phyloP scores from a whole-genome alignment of 129 eudicot species.

The Gnaphalium uliginosum region DNA sequence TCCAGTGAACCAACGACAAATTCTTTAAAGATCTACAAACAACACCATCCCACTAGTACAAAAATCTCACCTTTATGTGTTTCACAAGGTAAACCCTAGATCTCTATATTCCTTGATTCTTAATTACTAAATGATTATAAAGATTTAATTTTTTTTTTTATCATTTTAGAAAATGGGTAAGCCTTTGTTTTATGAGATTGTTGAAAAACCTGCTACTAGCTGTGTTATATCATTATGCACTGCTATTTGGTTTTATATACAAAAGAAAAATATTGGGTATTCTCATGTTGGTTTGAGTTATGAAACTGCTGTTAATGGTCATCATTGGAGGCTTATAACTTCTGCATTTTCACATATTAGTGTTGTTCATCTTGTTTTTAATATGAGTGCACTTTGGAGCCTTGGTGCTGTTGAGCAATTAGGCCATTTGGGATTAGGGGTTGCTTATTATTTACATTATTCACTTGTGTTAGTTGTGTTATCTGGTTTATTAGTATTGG shows the following conservation, averaged over 20 bases:
- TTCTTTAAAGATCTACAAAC: conserved; percentile 19
- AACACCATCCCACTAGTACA: not conserved
- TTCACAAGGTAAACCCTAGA: conserved; percentile 38
- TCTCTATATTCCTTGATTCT: not conserved
- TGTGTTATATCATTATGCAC: conserved; percentile 69
- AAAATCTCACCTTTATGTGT: not conserved
- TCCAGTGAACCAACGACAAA: not conserved
- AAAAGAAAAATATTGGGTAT: conserved; percentile 83
- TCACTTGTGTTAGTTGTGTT: conserved; percentile 67
- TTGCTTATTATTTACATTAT: conserved; percentile 73
- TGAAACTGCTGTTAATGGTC: conserved; percentile 84
- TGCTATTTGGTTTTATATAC: conserved; percentile 79
- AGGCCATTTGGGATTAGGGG: conserved; percentile 75
- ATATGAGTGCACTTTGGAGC: conserved; percentile 99
- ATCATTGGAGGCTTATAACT: conserved; percentile 92
- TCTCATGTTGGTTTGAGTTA: conserved; percentile 90
- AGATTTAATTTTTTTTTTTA: not conserved
- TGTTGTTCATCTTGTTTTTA: conserved; percentile 87
- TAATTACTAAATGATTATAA: not conserved
- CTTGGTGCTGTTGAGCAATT: conserved; percentile 85
- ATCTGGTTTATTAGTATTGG: conserved; percentile 77
- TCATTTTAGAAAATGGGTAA: conserved; percentile 67
- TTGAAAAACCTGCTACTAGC: conserved; percentile 91
- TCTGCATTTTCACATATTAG: conserved; percentile 96
- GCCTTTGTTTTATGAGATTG: conserved; percentile 77